Base-by-base conservation (phyloP, 2,329 filamentous ascomycete species). In the Trichoderma polysporum region DNA sequence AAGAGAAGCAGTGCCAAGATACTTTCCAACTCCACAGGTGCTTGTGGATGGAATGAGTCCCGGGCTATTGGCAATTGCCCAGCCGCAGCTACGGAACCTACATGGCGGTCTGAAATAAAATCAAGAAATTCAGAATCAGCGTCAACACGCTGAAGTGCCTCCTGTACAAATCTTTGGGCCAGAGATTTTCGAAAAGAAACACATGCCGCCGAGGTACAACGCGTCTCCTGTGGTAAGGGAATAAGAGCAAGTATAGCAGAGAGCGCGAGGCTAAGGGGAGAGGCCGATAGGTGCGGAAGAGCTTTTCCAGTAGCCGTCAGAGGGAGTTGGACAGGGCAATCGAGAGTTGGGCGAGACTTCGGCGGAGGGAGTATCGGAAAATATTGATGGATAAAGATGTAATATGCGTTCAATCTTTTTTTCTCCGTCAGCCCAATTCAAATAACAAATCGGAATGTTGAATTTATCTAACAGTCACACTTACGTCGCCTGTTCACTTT, bases 351-450 rank as follows among this genome's bases (percentile, higher is more conserved):
- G 13, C 12, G 19, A n/a, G 4, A 17, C 35, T 49, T 60, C 39
- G 39, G 57, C 15, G 41, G 39, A 60, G 57, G 57, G 1, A 60
- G 57, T 17, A 60, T n/a, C 9, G 57, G 41, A 25, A 60, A 49
- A 35, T 60, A 60, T 13, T 19, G 57, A 49, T 60, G 57, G 22
- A 60, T 12, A 15, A 47, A 60, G 29, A 60, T 60, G 41, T 49
- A 60, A 22, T 60, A 60, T n/a, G 57, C 57, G n/a, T 60, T 60
- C 29, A 60, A 25, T 10, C 57, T 60, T 60, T 50, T 50, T 6
- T 5, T 49, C 27, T 45, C 27, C 19, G 15, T 60, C 19, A 27
- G 41, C 13, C 47, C n/a, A 17, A 12, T 17, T 8, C 25, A 10
- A 12, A 6, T 12, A 17, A 2, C 2, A 7, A 29, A 25, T 31